Conservation (phyloP, 805 yeast species). For the Brettanomyces nanus region DNA sequence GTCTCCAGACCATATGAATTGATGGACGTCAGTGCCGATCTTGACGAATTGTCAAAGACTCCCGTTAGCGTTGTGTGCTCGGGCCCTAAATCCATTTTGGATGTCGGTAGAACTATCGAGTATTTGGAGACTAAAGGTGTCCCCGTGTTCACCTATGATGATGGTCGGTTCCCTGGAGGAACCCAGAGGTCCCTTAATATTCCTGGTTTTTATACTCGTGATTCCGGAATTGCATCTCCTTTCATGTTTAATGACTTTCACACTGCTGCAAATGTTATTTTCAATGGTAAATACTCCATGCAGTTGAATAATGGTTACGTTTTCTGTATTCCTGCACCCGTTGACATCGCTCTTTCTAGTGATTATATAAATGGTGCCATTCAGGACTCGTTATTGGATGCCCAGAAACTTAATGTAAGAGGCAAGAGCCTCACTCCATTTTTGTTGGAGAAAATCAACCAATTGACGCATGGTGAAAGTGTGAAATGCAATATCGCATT, state of each 20-base stretch:
- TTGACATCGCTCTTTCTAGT: constrained; percentile 47
- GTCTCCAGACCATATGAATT: constrained; percentile 72
- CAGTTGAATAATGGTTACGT: constrained; percentile 58
- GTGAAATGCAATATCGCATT: constrained; percentile 65
- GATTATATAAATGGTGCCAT: constrained; percentile 48
- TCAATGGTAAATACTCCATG: constrained; percentile 38
- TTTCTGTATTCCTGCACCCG: constrained; percentile 80
- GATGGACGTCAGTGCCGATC: constrained; percentile 80
- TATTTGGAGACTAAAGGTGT: constrained; percentile 89
- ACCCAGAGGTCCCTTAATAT: constrained; percentile 33
- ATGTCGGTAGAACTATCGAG: constrained; percentile 74
- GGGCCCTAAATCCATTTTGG: constrained; percentile 83
- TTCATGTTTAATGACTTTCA: constrained; percentile 43
- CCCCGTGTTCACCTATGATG: constrained; percentile 55
- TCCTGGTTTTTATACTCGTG: constrained; percentile 79
- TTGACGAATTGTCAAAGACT: constrained; percentile 75
- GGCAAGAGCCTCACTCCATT: constrained; percentile 84
- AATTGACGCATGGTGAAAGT: constrained; percentile 61
- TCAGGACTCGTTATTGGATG: constrained; percentile 48
- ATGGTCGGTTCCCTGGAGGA: constrained; percentile 30
- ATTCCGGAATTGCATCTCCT: constrained; percentile 68
- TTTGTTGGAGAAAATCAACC: constrained; percentile 54
- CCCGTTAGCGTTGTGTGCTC: constrained; percentile 88
- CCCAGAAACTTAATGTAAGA: constrained; percentile 38
- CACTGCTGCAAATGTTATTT: constrained; percentile 58